Base-by-base conservation (phyloP, 2,329 filamentous ascomycete species). In the Thermothelomyces thermophilus region DNA sequence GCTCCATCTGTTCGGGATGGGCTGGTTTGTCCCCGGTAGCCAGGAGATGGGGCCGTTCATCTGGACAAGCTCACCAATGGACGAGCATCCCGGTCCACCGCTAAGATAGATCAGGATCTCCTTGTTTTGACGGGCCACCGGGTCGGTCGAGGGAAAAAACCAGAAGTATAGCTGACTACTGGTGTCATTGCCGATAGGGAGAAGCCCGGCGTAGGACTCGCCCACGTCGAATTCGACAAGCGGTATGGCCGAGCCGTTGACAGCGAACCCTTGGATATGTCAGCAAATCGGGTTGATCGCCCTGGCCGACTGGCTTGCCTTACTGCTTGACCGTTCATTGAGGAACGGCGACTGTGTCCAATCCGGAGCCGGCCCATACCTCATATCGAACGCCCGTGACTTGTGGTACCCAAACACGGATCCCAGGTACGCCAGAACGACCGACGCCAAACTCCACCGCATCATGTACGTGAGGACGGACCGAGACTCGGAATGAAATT, bases 21-120 rank as follows among this genome's bases (percentile, higher is more conserved):
- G 83, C 5, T 73, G 71, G 46, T 73, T 75, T 1, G 83, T 88
- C 20, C 86, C 86, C 5, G 78, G 72, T 60, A 82, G 77, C 82
- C 83, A 86, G 74, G 16, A 52, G 59, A 86, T 82, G 0, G 85
- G 83, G 0, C 86, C 86, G 58, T 88, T 89, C 58, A 89, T 84
- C 43, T 86, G 83, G 10, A 90, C 65, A 2, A 90, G 71, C 10
- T 83, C 84, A 56, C 80, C 74, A 7, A 86, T 72, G 1, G 80
- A 84, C 30, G 70, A 71, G 57, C 73, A 78, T 19, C 73, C 74
- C 20, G 74, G 74, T 66, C 68, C 68, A 7, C 78, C 78, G 48
- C 78, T 80, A 22, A 73, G 64, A 73, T 75, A 84, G 33, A 84
- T 78, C 2, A 78, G 65, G 33, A 84, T 73, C 53, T 84, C 80